Evolutionary conservation across 1,284 basidiomycete genomes (phyloP), one percentile per base, ranked within the genome.

Genomic region (Macrocybe sp.): DNA sequence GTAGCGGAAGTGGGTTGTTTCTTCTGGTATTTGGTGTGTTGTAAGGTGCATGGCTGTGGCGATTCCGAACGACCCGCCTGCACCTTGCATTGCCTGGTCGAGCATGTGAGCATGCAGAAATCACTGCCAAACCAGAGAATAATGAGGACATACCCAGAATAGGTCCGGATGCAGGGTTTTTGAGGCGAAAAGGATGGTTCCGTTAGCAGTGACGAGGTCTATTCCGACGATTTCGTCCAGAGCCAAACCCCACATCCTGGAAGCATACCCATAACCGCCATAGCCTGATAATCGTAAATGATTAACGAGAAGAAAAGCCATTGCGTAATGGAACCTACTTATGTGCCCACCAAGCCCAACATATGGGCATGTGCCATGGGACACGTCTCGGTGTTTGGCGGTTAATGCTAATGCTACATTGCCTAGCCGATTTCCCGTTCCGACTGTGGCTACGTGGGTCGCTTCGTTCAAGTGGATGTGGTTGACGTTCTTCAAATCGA

Each of bases 341-440:
- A 66, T 62, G 56, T 76, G 74, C 0, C 74, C 73, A 8, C 73
- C 73, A 37, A 69, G 61, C 9, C 70, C 69, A n/a, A 74, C 68
- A 49, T 70, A 67, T 1, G 70, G 66, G 51, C 69, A 72, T 38
- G 69, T 69, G 5, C 73, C 72, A 50, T 73, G 72, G 0, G 71
- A 66, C 35, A 73, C 45, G 0, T 65, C 71, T 38, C 59, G 62
- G 48, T 69, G 69, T 6, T 64, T 51, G 4, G 59, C 57, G 45
- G 64, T 68, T 37, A 75, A 58, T 0, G 57, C 58, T 28, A 63
- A 44, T 7, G 69, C 69, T 11, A 75, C 51, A 44, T 70, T 63
- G 29, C 70, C 72, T 1, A 75, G 59, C 34, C 65, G 55, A 41
- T 66, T 66, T 2, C 72, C 73, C 3, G 70, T 63, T 34, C 66